Percentiles rank a stretch among this genome's conserved stretches.
Evolutionary conservation across 2,329 filamentous ascomycete genomes (phyloP).

Genomic region (Dactylellina drechsleri): DNA sequence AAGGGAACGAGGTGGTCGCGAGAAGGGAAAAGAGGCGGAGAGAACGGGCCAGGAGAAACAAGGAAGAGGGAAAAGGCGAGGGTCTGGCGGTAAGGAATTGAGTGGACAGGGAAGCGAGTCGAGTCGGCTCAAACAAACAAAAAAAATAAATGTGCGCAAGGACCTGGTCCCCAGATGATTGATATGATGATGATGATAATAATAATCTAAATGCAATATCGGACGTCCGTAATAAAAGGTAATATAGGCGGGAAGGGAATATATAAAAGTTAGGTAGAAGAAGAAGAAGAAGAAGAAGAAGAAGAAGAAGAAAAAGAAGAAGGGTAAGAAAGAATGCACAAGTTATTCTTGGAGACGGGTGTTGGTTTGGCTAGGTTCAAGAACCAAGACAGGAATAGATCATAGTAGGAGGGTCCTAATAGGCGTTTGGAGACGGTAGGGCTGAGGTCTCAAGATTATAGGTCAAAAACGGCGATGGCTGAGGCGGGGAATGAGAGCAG

Average conservation of each 20-base stretch:
- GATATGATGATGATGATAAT: conserved; percentile 14
- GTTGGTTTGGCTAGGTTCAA: conserved; percentile 4
- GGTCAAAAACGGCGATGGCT: conserved; percentile 3
- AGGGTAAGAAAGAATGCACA: background rate
- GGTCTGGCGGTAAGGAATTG: conserved; percentile 53
- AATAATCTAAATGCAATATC: conserved; percentile 8
- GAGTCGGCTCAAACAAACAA: conserved; percentile 53
- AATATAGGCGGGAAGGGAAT: conserved; percentile 1
- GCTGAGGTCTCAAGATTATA: conserved; percentile 30
- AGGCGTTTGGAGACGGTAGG: conserved; percentile 17
- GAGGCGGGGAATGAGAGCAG: background rate
- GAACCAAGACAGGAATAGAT: conserved; percentile 6
- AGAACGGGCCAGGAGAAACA: conserved; percentile 41
- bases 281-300: conserved; percentile 2
- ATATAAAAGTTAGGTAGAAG: conserved; percentile 4
- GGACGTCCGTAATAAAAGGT: background rate
- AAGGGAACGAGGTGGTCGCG: conserved; percentile 36
- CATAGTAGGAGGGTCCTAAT: conserved; percentile 26
- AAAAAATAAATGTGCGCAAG: conserved; percentile 30
- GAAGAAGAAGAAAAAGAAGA: background rate
- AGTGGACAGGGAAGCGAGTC: conserved; percentile 54
- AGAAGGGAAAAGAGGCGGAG: conserved; percentile 31
- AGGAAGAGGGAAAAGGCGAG: conserved; percentile 56
- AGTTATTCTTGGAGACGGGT: conserved; percentile 15
- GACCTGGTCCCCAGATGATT: conserved; percentile 27